These are phyloP conservation scores for Polytrichum commune DNA, from an alignment of 225 moss, liverwort and hornwort species.

Conservation along the genomic window DNA sequence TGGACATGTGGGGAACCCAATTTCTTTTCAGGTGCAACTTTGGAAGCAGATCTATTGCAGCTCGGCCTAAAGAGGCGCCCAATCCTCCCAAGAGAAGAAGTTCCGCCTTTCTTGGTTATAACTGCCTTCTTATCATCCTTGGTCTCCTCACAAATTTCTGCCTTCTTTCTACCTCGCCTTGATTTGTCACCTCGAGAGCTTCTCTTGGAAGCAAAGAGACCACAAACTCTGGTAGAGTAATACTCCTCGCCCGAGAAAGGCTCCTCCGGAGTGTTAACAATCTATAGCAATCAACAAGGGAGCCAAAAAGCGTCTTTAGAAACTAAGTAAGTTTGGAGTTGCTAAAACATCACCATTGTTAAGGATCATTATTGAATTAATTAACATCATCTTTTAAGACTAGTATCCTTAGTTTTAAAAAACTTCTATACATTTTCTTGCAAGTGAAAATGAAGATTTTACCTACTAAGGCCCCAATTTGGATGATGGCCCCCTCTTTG, in stretches of 20 bases:
- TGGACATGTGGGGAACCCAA: neutral
- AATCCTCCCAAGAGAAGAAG: neutral
- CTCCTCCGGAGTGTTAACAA: neutral
- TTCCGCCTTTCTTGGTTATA: neutral
- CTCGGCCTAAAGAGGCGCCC: constrained; percentile 21
- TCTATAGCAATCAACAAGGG: neutral
- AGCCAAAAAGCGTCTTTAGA: neutral
- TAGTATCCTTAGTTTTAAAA: too few relatives aligned
- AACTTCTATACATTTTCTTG: too few relatives aligned
- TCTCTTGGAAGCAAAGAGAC: constrained; percentile 19
- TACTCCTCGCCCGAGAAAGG: constrained; percentile 6
- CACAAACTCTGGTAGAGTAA: constrained; percentile 5
- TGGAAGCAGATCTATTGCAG: neutral
- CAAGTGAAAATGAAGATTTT: too few relatives aligned
- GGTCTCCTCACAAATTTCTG: neutral
- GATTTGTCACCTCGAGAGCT: constrained; percentile 4
- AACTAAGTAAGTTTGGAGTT: neutral
- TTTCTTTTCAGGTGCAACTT: constrained; percentile 18
- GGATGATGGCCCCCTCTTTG: too few relatives aligned
- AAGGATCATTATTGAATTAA: too few relatives aligned
- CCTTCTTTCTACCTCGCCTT: constrained; percentile 11
- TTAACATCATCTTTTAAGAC: too few relatives aligned
- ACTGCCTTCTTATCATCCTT: neutral
- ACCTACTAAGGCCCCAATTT: too few relatives aligned
- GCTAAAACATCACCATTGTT: neutral